Base-by-base conservation (phyloP, 768 basidiomycete genomes). In the Leccinum fibrillosum region DNA sequence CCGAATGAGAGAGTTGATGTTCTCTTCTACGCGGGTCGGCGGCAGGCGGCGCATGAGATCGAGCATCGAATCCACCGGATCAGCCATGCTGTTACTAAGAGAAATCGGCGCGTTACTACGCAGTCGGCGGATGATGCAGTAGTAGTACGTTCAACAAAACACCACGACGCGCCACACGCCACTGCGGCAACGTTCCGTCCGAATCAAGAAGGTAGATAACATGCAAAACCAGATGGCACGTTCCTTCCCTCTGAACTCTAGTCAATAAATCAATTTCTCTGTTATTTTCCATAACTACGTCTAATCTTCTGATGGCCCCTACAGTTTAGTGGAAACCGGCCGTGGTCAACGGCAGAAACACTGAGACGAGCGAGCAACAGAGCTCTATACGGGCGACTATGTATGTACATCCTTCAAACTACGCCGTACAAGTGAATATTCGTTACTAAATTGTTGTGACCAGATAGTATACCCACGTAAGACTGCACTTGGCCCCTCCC, bases 1-100 rank as follows among this genome's bases (percentile, higher is more conserved):
- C 49, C 78, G 78, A 58, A 91, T 85, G 28, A 98, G 86, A 26
- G 86, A 80, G 49, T 84, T 78, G 62, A 98, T 86, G 75, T 96
- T 98, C 71, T 90, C 85, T 69, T 94, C 88, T 49, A 94, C 89
- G 19, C 86, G 78, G 8, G 87, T 90, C 3, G 97, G 96, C 8
- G 97, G 97, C n/a, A 98, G 82, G 15, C 97, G 89, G 54, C 97
- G 85, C 83, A 95, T 90, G 50, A 98, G 84, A 77, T 98, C 96
- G 42, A 98, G 86, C 86, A 96, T 94, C 55, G 92, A 89, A 68
- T 94, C 92, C 49, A 94, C 83, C 58, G 89, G 79, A 74, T 94
- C 92, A 50, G 80, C 78, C 89, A 89, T 89, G 63, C 52, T 74
- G 30, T 25, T 25, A 25, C 23, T 25, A 25, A 50, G 12, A 26